These are phyloP conservation scores for Aspergillus heteromorphus DNA, from an alignment of 495 filamentous ascomycete genomes.

Conservation along the genomic window DNA sequence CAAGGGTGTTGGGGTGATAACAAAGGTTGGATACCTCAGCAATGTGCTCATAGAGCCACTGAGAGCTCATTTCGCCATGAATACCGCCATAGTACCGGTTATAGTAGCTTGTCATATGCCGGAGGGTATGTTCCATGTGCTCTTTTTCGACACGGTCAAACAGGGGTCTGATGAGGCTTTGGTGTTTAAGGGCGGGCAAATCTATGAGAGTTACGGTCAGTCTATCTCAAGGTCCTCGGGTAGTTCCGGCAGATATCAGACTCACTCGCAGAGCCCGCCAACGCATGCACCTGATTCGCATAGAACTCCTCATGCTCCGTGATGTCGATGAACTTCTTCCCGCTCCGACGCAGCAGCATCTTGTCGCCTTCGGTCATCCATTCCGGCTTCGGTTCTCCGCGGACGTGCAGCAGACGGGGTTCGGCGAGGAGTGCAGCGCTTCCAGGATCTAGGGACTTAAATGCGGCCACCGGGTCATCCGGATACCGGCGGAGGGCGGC, in stretches of 20 bases:
- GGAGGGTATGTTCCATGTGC: background rate
- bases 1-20: no score
- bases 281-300: background rate
- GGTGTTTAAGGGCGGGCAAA: background rate
- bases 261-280: background rate
- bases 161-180: background rate
- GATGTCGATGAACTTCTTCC: background rate
- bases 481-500: background rate
- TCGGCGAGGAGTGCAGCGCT: background rate
- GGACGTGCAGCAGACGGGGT: background rate
- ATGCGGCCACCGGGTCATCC: background rate
- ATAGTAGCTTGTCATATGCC: background rate
- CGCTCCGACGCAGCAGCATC: background rate
- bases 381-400: background rate
- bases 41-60: background rate
- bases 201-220: background rate
- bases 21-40: background rate
- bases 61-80: background rate
- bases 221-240: background rate
- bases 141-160: background rate
- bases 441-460: background rate
- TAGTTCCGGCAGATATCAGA: background rate
- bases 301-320: background rate
- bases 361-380: slow-evolving; percentile 5
- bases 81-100: background rate